These are phyloP conservation scores for Pezicula carpinea DNA, from an alignment of 2,329 filamentous ascomycete species.

Conservation along the genomic window DNA sequence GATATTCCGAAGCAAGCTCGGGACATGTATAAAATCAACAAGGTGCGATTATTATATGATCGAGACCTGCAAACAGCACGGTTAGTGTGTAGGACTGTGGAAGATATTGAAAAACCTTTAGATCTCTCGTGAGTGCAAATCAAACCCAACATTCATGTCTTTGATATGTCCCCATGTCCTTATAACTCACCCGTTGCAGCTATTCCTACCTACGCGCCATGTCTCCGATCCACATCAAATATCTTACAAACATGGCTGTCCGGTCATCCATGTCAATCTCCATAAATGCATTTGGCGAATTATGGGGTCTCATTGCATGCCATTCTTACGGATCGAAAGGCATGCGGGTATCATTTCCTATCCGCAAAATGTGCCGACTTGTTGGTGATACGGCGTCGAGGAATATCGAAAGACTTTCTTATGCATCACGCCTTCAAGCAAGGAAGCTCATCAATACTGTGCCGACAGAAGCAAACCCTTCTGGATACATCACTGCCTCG, in stretches of 20 bases:
- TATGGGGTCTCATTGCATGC: constrained; percentile 86
- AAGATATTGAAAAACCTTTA: constrained; percentile 70
- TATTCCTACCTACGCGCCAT: constrained; percentile 83
- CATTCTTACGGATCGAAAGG: constrained; percentile 73
- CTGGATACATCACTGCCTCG: constrained; percentile 85
- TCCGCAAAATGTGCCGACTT: constrained; percentile 85
- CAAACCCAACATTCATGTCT: no score
- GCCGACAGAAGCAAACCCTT: constrained; percentile 75
- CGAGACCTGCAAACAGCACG: constrained; percentile 74
- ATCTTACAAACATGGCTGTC: constrained; percentile 82
- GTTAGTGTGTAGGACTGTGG: constrained; percentile 70
- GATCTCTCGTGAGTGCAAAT: constrained; percentile 48
- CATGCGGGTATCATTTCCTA: constrained; percentile 89
- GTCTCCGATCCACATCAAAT: constrained; percentile 86
- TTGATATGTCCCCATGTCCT: neutral
- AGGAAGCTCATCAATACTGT: constrained; percentile 85
- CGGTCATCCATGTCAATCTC: constrained; percentile 95
- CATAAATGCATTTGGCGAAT: constrained; percentile 76
- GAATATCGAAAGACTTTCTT: constrained; percentile 84
- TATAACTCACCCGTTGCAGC: constrained; percentile 36
- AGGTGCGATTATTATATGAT: constrained; percentile 82
- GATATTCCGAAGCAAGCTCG: constrained; percentile 83
- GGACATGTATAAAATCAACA: constrained; percentile 87
- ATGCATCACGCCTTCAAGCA: constrained; percentile 78
- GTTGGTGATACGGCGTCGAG: constrained; percentile 81